Evolutionary conservation across 1,139 yeast species (phyloP).

Genomic region (Lodderomyces margitis): DNA sequence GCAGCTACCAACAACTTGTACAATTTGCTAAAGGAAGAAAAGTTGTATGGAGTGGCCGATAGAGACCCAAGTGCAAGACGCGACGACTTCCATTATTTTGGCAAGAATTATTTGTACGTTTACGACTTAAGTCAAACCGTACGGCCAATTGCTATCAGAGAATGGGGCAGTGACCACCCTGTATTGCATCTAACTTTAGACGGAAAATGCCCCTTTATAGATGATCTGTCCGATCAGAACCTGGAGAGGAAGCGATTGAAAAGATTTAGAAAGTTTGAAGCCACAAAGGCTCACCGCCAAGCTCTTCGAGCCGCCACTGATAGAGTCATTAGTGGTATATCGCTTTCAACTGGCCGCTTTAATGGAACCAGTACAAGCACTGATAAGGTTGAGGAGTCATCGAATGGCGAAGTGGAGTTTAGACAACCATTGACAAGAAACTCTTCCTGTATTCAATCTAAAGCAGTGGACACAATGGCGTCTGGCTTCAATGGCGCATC

Average conservation of each 20-base stretch:
- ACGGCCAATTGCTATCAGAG: conserved; percentile 80
- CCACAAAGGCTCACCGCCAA: conserved; percentile 39
- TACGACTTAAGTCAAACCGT: conserved; percentile 79
- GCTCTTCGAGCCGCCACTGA: conserved; percentile 35
- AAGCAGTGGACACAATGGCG: conserved; percentile 59
- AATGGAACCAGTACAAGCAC: conserved; percentile 33
- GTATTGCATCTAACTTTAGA: conserved; percentile 46
- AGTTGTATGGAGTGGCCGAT: conserved; percentile 82
- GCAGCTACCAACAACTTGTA: conserved; percentile 43
- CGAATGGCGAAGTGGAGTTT: conserved; percentile 17
- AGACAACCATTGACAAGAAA: conserved; percentile 27
- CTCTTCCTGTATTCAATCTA: conserved; percentile 31
- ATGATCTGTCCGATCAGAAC: conserved; percentile 44
- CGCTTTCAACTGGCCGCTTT: conserved; percentile 19
- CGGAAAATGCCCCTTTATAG: conserved; percentile 73
- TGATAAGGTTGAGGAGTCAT: conserved; percentile 20
- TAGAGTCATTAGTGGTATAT: conserved; percentile 30
- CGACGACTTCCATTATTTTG: conserved; percentile 82
- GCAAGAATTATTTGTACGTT: conserved; percentile 62
- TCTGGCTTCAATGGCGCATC: conserved; percentile 76
- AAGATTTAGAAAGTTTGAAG: conserved; percentile 41
- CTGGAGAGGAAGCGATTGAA: conserved; percentile 38
- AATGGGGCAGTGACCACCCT: conserved; percentile 60
- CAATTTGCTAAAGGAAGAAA: conserved; percentile 76
- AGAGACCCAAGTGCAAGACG: conserved; percentile 83